Conservation (phyloP, 129 eudicot species). For the Pulicaria dysenterica region DNA sequence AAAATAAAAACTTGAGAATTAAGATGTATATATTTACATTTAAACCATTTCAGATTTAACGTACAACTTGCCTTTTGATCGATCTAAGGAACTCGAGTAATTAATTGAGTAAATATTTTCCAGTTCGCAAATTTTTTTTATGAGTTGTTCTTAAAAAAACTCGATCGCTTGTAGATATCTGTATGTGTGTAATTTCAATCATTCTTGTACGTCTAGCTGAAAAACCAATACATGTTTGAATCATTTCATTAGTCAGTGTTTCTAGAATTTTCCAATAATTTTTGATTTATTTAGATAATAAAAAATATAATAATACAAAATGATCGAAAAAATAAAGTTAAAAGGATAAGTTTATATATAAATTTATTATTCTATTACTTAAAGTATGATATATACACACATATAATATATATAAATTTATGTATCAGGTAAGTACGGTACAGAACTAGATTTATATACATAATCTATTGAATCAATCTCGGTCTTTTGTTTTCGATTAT, state of each 20-base stretch:
- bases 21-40: too few species aligned
- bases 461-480: too few species aligned
- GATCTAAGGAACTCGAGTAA: too few species aligned
- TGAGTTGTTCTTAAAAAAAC: too few species aligned
- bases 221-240: neutral
- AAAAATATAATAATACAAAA: conserved; percentile 11
- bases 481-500: too few species aligned
- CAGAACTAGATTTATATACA: conserved; percentile 37
- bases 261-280: conserved; percentile 20
- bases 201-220: neutral
- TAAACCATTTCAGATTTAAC: too few species aligned
- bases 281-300: neutral
- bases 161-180: too few species aligned
- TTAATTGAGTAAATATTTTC: too few species aligned
- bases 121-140: too few species aligned
- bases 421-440: too few species aligned
- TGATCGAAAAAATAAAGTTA: conserved; percentile 24
- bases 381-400: neutral
- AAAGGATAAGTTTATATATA: conserved; percentile 31
- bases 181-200: neutral
- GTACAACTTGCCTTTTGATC: too few species aligned
- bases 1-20: too few species aligned
- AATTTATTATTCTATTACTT: conserved; percentile 18
- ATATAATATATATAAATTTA: conserved; percentile 6
- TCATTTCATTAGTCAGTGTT: conserved; percentile 6